Evolutionary conservation across 805 yeast species (phyloP), one percentile per base, ranked within the genome.

Genomic region (Ogataea trehalophila): DNA sequence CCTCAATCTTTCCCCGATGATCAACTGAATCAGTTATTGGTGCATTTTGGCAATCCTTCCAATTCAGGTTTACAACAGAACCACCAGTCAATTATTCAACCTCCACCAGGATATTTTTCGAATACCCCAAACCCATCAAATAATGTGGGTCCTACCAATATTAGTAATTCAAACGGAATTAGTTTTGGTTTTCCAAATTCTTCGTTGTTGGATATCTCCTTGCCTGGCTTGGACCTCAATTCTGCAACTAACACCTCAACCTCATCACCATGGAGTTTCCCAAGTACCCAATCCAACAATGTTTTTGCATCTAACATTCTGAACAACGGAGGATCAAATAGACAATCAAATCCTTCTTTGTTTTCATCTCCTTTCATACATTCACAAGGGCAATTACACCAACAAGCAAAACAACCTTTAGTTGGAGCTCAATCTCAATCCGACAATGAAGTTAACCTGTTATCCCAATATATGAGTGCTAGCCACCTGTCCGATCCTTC

Each of bases 401-500:
- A 31, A 17, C 42, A 35, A 14, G 18, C 31, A 33, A 33, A 26
- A 16, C 37, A 36, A 35, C n/a, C 16, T 16, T 37, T 31, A n/a
- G 6, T 26, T 14, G 18, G 26, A n/a, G 6, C 33, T n/a, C 41
- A 39, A 23, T 5, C 36, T n/a, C 36, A 33, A 67, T 23, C 54
- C 68, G 47, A 69, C 64, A 40, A 73, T 63, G 54, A 62, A 65
- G 36, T 69, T 65, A 51, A 70, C 59, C 18, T 68, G 69, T 14
- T 67, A 61, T 38, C 69, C 70, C 14, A 54, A 58, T 17, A 54
- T 59, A 6, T 49, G 17, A 39, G 43, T 26, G 29, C 33, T n/a
- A 37, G 52, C 22, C 23, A 41, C 40, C 7, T 46, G 31, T 42
- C 34, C 8, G 42, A 47, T 37, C 39, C 40, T 20, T 20, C 39